phyloP scores from a whole-genome alignment of 2,329 filamentous ascomycete genomes.

The Fusarium sp. region DNA sequence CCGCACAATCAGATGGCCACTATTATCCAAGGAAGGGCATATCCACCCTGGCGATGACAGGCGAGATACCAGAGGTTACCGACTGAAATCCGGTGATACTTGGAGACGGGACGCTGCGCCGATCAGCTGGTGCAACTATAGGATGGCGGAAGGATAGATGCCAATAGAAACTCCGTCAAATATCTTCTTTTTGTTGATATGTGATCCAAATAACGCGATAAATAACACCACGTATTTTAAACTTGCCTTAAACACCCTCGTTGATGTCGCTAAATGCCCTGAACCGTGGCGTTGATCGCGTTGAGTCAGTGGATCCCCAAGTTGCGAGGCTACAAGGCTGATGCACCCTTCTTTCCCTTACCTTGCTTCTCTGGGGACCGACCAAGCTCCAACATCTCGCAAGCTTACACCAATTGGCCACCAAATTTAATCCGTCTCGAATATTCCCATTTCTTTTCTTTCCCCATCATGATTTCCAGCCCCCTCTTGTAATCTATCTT shows the following conservation, averaged over 20 bases:
- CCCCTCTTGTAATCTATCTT: constrained; percentile 14
- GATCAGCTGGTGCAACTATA: background rate
- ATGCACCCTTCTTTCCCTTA: constrained; percentile 28
- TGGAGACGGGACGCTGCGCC: background rate
- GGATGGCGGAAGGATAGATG: background rate
- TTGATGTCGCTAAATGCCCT: background rate
- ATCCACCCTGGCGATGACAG: background rate
- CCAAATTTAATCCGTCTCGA: constrained; percentile 19
- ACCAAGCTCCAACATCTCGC: constrained; percentile 34
- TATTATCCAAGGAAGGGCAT: background rate
- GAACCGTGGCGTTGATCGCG: constrained; percentile 1
- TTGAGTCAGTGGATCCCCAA: constrained; percentile 34
- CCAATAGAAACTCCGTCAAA: background rate
- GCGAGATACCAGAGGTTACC: background rate
- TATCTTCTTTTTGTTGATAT: background rate
- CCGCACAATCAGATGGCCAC: background rate
- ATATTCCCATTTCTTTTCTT: constrained; percentile 8
- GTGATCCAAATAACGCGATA: background rate
- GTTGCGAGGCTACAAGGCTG: background rate
- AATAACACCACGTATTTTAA: background rate
- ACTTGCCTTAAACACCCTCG: background rate
- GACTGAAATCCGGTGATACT: background rate
- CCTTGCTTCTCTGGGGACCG: constrained; percentile 24
- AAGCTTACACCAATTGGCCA: constrained; percentile 42
- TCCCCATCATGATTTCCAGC: constrained; percentile 32